phyloP scores from a whole-genome alignment of 176 grass and related monocot species.

The Zizania latifolia region DNA sequence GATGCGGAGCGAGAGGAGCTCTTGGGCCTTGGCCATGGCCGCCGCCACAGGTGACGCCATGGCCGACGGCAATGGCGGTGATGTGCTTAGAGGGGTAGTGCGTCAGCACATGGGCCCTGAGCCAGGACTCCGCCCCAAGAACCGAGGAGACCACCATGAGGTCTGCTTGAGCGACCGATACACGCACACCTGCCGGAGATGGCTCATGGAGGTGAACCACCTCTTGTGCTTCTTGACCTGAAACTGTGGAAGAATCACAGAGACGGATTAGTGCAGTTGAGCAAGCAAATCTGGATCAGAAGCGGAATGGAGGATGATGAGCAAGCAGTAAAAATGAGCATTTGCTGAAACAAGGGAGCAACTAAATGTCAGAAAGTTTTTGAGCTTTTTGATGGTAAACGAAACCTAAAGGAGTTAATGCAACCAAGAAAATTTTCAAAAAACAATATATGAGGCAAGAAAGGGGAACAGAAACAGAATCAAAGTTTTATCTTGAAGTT shows the following conservation, averaged over 20 bases:
- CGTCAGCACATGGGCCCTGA: constrained; percentile 35
- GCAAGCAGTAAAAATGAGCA: background rate
- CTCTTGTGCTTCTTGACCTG: constrained; percentile 51
- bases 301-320: background rate
- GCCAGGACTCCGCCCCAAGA: constrained; percentile 41
- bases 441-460: background rate
- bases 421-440: background rate
- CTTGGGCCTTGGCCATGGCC: constrained; percentile 15
- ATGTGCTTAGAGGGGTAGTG: constrained; percentile 23
- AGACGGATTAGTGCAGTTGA: background rate
- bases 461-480: background rate
- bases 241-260: constrained; percentile 22
- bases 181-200: constrained; percentile 8
- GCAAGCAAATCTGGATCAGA: background rate
- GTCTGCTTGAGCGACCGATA: constrained; percentile 22
- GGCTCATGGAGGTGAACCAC: constrained; percentile 23
- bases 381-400: background rate
- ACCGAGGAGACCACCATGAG: constrained; percentile 31
- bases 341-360: background rate
- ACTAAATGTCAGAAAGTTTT: background rate
- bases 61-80: constrained; percentile 30
- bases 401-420: background rate
- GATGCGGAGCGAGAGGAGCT: background rate
- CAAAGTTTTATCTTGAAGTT: background rate
- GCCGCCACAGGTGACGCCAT: constrained; percentile 7